These are phyloP conservation scores for Trametes cinnabarina DNA, from an alignment of 768 basidiomycete genomes.

Conservation along the genomic window DNA sequence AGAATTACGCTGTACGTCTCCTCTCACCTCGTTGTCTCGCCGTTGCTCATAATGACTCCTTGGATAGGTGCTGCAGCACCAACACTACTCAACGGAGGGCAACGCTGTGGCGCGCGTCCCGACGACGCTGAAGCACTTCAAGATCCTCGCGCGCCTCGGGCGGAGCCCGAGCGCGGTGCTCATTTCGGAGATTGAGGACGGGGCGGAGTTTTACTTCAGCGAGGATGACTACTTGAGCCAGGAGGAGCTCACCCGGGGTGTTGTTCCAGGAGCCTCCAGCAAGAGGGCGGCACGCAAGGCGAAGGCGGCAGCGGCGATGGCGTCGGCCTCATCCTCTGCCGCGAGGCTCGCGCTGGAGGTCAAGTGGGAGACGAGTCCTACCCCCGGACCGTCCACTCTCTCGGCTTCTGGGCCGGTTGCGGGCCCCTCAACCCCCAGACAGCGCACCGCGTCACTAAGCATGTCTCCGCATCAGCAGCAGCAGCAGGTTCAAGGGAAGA, in stretches of 20 bases:
- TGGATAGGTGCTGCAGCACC: conserved; percentile 47
- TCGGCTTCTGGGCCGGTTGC: neutral
- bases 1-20: conserved; percentile 44
- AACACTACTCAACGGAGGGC: conserved; percentile 31
- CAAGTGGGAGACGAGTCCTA: conserved; percentile 35
- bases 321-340: neutral
- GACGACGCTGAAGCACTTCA: conserved; percentile 74
- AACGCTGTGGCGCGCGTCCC: conserved; percentile 46
- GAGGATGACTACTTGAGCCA: conserved; percentile 65
- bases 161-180: conserved; percentile 43
- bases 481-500: conserved; percentile 35
- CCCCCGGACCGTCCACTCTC: conserved; percentile 25
- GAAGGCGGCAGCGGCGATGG: neutral
- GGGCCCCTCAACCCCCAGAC: neutral
- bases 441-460: neutral
- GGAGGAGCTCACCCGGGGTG: conserved; percentile 22
- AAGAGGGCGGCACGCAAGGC: conserved; percentile 21
- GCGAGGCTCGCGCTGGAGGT: neutral
- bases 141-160: conserved; percentile 67
- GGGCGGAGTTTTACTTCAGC: conserved; percentile 65
- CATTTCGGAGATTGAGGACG: conserved; percentile 60
- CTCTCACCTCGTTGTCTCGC: neutral
- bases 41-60: neutral
- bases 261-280: conserved; percentile 36
- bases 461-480: conserved; percentile 1